phyloP scores from a whole-genome alignment of 1,139 yeast species.

The Debaryomyces subglobosus region DNA sequence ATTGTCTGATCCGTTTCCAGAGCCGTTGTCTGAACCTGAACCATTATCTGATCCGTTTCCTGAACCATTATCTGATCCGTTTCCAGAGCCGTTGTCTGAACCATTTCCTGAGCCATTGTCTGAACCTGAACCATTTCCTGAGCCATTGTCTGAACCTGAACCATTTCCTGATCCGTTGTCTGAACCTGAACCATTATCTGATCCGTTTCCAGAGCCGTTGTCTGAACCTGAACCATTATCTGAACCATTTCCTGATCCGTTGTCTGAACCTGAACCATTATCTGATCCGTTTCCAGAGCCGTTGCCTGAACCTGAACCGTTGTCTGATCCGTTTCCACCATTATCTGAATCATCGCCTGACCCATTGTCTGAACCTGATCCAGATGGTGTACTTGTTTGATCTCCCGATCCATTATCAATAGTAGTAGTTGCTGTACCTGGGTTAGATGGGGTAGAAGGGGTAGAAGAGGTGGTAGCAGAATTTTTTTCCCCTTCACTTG shows the following conservation, averaged over 20 bases:
- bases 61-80: constrained; percentile 11
- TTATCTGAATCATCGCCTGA: neutral
- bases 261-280: neutral
- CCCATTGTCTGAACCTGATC: neutral
- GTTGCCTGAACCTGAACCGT: neutral
- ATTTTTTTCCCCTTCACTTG: neutral
- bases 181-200: constrained; percentile 10
- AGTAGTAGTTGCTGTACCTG: neutral
- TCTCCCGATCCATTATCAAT: neutral
- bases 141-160: constrained; percentile 28
- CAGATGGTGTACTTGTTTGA: too few relatives aligned
- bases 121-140: constrained; percentile 18
- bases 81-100: constrained; percentile 9
- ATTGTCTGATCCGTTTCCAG: neutral
- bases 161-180: constrained; percentile 9
- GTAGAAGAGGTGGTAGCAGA: neutral
- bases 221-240: constrained; percentile 14
- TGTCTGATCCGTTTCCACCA: too few relatives aligned
- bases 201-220: constrained; percentile 8
- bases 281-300: constrained; percentile 8
- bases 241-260: too few relatives aligned
- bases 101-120: constrained; percentile 9
- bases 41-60: constrained; percentile 9
- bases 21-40: constrained; percentile 14
- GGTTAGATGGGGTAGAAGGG: neutral